These are phyloP conservation scores for Yarrowia divulgata DNA, from an alignment of 805 yeast genomes.

Conservation along the genomic window DNA sequence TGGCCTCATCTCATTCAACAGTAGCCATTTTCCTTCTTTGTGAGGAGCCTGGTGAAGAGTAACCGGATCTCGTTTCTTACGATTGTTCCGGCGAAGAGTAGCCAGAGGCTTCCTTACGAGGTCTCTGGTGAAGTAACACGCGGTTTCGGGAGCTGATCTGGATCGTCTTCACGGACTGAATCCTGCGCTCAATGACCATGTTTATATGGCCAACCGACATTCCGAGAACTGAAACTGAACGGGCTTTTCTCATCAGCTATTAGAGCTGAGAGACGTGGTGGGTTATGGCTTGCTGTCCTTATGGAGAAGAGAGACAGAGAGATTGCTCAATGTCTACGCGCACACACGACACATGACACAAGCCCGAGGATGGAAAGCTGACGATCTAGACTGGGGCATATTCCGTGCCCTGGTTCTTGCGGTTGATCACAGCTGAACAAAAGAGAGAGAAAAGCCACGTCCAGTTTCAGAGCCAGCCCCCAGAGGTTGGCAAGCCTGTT, in stretches of 20 bases:
- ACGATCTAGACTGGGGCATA: not conserved
- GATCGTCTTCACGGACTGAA: not conserved
- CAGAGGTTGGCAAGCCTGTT: conserved; percentile 1
- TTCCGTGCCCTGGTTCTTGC: not conserved
- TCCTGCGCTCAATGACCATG: conserved; percentile 1
- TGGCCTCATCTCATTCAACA: not conserved
- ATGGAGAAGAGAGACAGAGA: not conserved
- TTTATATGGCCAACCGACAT: conserved; percentile 25
- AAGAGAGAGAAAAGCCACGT: not conserved
- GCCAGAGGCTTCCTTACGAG: not conserved
- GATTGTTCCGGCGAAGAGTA: not conserved
- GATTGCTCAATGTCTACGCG: not conserved
- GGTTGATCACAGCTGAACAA: not conserved
- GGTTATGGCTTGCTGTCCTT: not conserved
- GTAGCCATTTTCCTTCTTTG: not conserved
- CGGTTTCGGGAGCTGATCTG: conserved; percentile 20
- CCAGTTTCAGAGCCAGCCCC: conserved; percentile 23
- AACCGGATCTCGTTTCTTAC: not conserved
- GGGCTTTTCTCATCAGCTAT: conserved; percentile 2
- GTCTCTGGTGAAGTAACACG: not conserved
- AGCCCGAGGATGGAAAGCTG: conserved; percentile 9
- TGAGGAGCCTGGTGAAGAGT: not conserved
- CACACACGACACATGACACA: not conserved
- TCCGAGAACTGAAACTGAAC: conserved; percentile 33
- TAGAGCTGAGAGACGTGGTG: conserved; percentile 15